Percentiles rank a stretch among this genome's conserved stretches.
These are phyloP conservation scores for Blastobotrys illinoisensis DNA, from an alignment of 1,139 yeast genomes.

Conservation along the genomic window DNA sequence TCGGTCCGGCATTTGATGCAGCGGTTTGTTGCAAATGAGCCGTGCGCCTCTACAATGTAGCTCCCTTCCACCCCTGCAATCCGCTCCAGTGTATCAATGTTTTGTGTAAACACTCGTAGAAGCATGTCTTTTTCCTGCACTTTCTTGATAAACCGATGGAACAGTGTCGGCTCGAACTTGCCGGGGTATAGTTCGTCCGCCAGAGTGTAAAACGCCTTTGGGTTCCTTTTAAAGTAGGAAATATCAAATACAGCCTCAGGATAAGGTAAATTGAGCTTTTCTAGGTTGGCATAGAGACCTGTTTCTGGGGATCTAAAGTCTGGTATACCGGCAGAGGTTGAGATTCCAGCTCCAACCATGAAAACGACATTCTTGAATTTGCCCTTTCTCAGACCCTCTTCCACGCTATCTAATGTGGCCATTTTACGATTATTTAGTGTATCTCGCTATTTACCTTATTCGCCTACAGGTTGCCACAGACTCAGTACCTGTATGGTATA, in stretches of 20 bases:
- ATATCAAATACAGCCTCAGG: constrained; percentile 96
- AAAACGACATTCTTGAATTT: constrained; percentile 31
- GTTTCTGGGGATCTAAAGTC: constrained; percentile 91
- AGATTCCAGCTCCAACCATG: constrained; percentile 80
- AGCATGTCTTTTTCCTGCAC: constrained; percentile 59
- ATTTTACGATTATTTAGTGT: neutral
- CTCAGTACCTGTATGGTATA: no score
- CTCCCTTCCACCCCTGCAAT: constrained; percentile 68
- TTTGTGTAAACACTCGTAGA: constrained; percentile 78
- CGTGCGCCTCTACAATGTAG: constrained; percentile 83
- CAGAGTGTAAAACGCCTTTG: constrained; percentile 76
- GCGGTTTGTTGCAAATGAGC: constrained; percentile 79
- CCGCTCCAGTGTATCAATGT: constrained; percentile 86
- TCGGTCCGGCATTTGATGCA: constrained; percentile 68
- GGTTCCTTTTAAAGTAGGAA: constrained; percentile 66
- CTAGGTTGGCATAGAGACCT: constrained; percentile 79
- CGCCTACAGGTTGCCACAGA: no score
- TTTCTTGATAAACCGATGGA: constrained; percentile 65
- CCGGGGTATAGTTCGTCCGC: constrained; percentile 88
- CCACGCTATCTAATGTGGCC: constrained; percentile 23
- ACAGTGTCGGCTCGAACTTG: constrained; percentile 72
- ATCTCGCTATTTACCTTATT: neutral
- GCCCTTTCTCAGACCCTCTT: constrained; percentile 23
- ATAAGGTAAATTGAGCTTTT: constrained; percentile 69
- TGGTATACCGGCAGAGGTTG: constrained; percentile 91